Base-by-base conservation (phyloP, 2,329 filamentous ascomycete species). In the Phaeosphaeria sp. region DNA sequence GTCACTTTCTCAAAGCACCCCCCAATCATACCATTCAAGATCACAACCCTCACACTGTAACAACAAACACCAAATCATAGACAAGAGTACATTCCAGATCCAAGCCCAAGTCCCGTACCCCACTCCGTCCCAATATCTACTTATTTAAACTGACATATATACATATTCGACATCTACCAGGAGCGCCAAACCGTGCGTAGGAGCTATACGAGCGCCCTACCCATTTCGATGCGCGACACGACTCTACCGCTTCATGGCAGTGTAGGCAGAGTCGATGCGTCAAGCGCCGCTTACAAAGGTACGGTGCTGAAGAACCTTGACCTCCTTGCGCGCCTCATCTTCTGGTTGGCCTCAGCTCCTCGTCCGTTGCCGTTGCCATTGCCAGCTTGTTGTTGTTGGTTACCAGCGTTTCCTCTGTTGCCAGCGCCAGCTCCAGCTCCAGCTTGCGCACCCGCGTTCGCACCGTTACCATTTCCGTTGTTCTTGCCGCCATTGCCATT, bases 401-500 rank as follows among this genome's bases (percentile, higher is more conserved):
- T 23, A 30, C 21, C 22, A 15, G 22, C 17, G 11, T 25, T n/a
- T 21, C 30, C 27, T 15, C 33, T 9, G 48, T 50, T 50, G 7
- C 48, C 48, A 25, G 48, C 48, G 15, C 30, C 30, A 22, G 10
- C 22, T 7, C 20, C n/a, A 17, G 39, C 39, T 15, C 30, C 48
- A 25, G 20, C 20, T 6, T 46, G 5, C 5, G 4, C 33, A 42
- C 13, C 25, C 6, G 46, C 47, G 18, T 20, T 20, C 6, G 21
- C 2, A 1, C 47, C 39, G 18, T 39, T 50, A 5, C 41, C 43
- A 20, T 47, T 41, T 4, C 51, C 56, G 11, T 41, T 51, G 33
- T 55, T 57, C n/a, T 50, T 44, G n/a, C 33, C 21, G 22, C 27
- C 30, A 15, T 57, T 63, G 21, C 57, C 53, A 21, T 61, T 61